Base-by-base conservation (phyloP, 1,139 yeast genomes). In the Candida neerlandica region DNA sequence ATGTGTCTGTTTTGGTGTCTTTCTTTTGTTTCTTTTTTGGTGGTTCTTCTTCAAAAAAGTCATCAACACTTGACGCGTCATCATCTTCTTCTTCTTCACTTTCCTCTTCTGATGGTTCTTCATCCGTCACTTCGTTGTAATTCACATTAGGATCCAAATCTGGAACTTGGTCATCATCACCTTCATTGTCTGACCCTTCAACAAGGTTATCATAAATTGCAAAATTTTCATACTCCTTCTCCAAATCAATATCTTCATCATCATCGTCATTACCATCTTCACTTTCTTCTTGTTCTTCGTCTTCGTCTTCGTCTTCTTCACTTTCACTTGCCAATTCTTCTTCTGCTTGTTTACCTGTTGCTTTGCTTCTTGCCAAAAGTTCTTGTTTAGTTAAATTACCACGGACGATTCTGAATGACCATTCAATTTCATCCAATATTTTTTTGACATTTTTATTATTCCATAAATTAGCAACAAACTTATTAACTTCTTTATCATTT, bases 41-140 rank as follows among this genome's bases (percentile, higher is more conserved):
- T 35, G 45, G 48, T 10, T 50, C 55, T 14, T 64, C 69, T 40
- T 70, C 72, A 48, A 69, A 73, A 56, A 78, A 79, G 45, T 74
- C 74, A 51, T 75, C 83, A 50, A 16, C 29, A n/a, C 40, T 39
- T 12, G 45, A 47, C 61, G 60, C 61, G 16, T 40, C 48, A 23
- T 43, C 48, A 43, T 51, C 64, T 9, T 53, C 54, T n/a, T 55
- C 61, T 2, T 52, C 60, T 4, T 54, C 48, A 42, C 50, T 63
- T 7, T 53, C 54, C 11, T 53, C 62, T n/a, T 65, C 78, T 41
- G 78, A 71, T 12, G 80, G 77, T 52, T 83, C 88, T 55, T 81
- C 85, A 58, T 84, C 89, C 0, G 88, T 84, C 5, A 83, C 75
- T 59, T 82, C 82, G 57, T 82, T 82, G 59, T 85, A 84, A 55